Evolutionary conservation across 257 asterid species (phyloP).

Genomic region (Ehretia macrophylla): DNA sequence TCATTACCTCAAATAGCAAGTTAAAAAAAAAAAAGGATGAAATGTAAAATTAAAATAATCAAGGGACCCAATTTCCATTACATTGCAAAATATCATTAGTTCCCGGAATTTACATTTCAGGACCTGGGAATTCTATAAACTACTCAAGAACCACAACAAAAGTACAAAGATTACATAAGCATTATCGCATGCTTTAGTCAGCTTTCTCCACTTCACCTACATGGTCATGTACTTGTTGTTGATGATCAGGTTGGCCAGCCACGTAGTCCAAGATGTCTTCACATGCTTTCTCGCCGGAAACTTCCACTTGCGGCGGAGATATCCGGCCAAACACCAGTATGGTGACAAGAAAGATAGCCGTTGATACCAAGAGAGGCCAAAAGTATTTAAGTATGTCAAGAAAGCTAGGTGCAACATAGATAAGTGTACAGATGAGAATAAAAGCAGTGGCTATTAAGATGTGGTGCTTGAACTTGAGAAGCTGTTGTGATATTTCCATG

Average conservation of each 20-base stretch:
- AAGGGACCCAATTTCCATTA: slow-evolving; percentile 4
- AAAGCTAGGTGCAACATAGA: slow-evolving; percentile 51
- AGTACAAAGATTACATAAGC: neutral
- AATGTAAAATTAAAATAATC: neutral
- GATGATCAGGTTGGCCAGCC: slow-evolving; percentile 31
- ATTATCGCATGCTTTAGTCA: neutral
- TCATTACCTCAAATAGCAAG: too few relatives aligned
- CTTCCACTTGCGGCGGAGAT: slow-evolving; percentile 41
- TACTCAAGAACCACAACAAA: neutral
- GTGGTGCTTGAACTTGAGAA: slow-evolving; percentile 50
- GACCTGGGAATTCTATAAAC: slow-evolving; percentile 11
- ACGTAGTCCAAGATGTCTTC: slow-evolving; percentile 59
- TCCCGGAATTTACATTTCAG: slow-evolving; percentile 15
- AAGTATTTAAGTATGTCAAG: slow-evolving; percentile 49
- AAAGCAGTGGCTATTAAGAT: slow-evolving; percentile 27
- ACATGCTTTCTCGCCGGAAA: slow-evolving; percentile 47
- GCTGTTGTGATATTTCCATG: slow-evolving; percentile 55
- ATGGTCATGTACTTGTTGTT: neutral
- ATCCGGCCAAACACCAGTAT: slow-evolving; percentile 49
- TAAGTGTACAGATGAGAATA: slow-evolving; percentile 8
- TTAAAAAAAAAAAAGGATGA: neutral
- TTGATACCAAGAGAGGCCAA: slow-evolving; percentile 69
- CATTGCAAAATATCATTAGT: neutral
- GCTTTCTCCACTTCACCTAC: too few relatives aligned
- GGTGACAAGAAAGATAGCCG: slow-evolving; percentile 56